Evolutionary conservation across 306 rosid species (phyloP), one percentile per base, ranked within the genome.

Genomic region (Lotus japonicus): DNA sequence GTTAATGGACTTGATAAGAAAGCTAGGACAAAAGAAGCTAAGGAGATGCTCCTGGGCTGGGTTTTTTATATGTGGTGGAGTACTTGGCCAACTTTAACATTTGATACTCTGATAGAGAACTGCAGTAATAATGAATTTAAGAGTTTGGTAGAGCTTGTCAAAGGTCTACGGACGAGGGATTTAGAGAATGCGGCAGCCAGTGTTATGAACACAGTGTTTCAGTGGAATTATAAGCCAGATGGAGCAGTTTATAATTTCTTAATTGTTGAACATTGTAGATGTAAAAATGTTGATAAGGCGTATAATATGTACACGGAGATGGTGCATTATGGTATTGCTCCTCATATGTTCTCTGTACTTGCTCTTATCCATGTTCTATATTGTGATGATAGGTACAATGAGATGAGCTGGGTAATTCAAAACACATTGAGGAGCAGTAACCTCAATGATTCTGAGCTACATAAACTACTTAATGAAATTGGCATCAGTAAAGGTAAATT

Each of bases 161-260:
- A 89, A 80, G 96, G 95, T 48, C 89, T 92, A 75, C 88, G 95
- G 72, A 84, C 80, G 91, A 92, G 86, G 84, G 96, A 92, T 49
- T 81, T 92, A 79, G 86, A 87, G 96, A 73, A 83, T 70, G 91
- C 89, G 73, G 96, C 96, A 13, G 95, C 89, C 50, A 80, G 31
- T 77, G 92, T 87, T 65, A 77, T 89, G 31, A 79, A 86, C 75
- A 80, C 81, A 11, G 86, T 89, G 87, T 76, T 83, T 66, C 75
- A 72, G 74, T 87, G 67, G 71, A 81, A 80, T 66, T 53, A 84
- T 79, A 73, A 53, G 77, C 89, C 95, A 26, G 64, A 84, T 38
- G 95, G 75, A 54, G 84, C 88, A 48, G 88, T 82, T 67, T 88
- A 86, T 76, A 86, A 87, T 75, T 82, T 86, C 48, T 71, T 89